These are phyloP conservation scores for Candida smagusa DNA, from an alignment of 1,139 yeast species.

Conservation along the genomic window DNA sequence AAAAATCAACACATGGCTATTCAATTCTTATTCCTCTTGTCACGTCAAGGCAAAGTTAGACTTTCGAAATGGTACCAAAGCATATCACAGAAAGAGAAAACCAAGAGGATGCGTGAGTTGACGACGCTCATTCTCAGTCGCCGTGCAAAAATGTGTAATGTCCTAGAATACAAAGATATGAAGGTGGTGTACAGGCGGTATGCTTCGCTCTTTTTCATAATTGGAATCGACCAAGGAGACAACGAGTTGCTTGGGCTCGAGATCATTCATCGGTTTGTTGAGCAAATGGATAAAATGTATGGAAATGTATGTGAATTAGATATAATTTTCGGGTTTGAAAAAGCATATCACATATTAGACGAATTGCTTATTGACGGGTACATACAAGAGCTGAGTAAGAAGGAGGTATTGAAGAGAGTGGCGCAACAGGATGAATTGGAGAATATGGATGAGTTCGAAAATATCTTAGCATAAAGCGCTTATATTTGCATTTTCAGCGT, in stretches of 20 bases:
- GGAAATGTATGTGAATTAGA: slow-evolving; percentile 96
- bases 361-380: slow-evolving; percentile 84
- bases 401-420: slow-evolving; percentile 74
- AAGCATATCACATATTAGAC: slow-evolving; percentile 89
- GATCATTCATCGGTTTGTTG: slow-evolving; percentile 88
- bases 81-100: slow-evolving; percentile 75
- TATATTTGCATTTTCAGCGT: not conserved
- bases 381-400: slow-evolving; percentile 77
- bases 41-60: slow-evolving; percentile 94
- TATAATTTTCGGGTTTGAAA: slow-evolving; percentile 90
- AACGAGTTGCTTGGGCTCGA: slow-evolving; percentile 87
- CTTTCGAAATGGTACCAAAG: slow-evolving; percentile 92
- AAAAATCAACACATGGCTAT: slow-evolving; percentile 51
- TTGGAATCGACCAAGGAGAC: slow-evolving; percentile 80
- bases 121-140: slow-evolving; percentile 82
- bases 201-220: slow-evolving; percentile 86
- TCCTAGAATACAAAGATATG: slow-evolving; percentile 83
- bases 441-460: slow-evolving; percentile 52
- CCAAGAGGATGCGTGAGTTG: slow-evolving; percentile 78
- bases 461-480: slow-evolving; percentile 26
- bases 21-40: slow-evolving; percentile 73
- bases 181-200: slow-evolving; percentile 88
- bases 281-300: slow-evolving; percentile 91
- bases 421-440: slow-evolving; percentile 79
- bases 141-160: slow-evolving; percentile 94